phyloP scores from a whole-genome alignment of 1,284 basidiomycete genomes.

The Cutaneotrichosporon cyanovorans region DNA sequence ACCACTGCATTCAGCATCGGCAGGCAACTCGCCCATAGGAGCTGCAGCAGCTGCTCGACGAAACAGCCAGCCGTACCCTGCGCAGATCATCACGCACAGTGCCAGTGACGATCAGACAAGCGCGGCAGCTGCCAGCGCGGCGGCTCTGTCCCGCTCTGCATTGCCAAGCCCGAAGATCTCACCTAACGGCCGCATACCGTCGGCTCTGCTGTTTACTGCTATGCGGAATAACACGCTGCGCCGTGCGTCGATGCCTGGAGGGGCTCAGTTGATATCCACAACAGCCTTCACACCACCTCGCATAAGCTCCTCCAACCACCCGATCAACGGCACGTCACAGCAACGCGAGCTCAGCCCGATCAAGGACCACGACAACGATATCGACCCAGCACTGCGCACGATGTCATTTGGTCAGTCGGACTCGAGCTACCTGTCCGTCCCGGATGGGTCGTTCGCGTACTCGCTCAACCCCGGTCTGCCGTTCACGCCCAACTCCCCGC shows the following conservation, averaged over 20 bases:
- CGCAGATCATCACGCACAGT: constrained; percentile 14
- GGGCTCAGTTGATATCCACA: constrained; percentile 33
- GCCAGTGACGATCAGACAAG: constrained; percentile 1
- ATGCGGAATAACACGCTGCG: constrained; percentile 37
- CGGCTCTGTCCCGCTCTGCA: constrained; percentile 1
- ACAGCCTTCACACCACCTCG: constrained; percentile 41
- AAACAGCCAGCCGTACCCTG: constrained; percentile 37
- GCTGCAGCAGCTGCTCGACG: constrained; percentile 33
- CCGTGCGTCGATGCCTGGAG: constrained; percentile 35
- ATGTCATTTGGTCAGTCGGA: constrained; percentile 5
- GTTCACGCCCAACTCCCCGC: constrained; percentile 28
- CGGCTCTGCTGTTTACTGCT: constrained; percentile 31
- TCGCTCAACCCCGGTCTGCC: constrained; percentile 16
- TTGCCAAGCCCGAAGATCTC: constrained; percentile 29
- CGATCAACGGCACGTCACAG: not conserved
- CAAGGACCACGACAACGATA: constrained; percentile 27
- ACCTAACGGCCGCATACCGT: constrained; percentile 25
- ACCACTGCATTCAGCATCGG: not conserved
- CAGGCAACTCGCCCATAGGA: constrained; percentile 23
- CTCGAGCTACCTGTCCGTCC: not conserved
- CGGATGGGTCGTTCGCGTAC: constrained; percentile 1
- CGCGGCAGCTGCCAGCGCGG: no score
- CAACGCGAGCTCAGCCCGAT: constrained; percentile 32
- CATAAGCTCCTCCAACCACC: constrained; percentile 1
- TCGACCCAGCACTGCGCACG: constrained; percentile 14